Base-by-base conservation (phyloP, 2,329 filamentous ascomycete species). In the Beauveria asiatica region DNA sequence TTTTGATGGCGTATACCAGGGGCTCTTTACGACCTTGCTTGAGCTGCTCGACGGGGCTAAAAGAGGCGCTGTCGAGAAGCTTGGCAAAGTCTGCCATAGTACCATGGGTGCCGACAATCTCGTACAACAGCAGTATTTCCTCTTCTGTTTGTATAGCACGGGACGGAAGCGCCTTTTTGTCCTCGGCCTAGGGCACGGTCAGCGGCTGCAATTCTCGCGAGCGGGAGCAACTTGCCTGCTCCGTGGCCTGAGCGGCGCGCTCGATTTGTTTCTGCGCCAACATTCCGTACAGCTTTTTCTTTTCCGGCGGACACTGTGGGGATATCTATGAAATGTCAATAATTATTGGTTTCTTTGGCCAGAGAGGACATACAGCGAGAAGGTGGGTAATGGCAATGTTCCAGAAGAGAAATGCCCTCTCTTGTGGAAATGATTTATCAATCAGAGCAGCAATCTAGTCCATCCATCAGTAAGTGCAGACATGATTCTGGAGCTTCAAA, bases 371-470 rank as follows among this genome's bases (percentile, higher is more conserved):
- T 68, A 83, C 81, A 58, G 82, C 78, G 58, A 83, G 74, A 37
- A 83, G 66, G 62, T 80, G 78, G 0, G 80, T 83, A 17, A 81
- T 73, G 21, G 76, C 71, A 63, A 84, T 83, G 62, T 80, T 83
- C 75, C 77, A 81, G 62, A 83, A 83, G 68, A 82, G 72, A 60
- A 77, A 79, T 2, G 71, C 70, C 33, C 77, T 72, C 23, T 83
- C 79, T 30, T 74, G 70, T 2, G 78, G 72, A 54, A 80, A 79
- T 0, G 78, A 77, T 66, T 78, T 78, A 62, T 83, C 81, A 27
- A 83, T 65, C 0, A 78, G 75, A 1, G 79, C 78, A 0, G 81
- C 79, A 66, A 85, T 84, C 80, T 84, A 10, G 19, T 23, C 1
- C 2, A 17, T 60, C n/a, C 2, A 17, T 60, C n/a, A 54, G 58